Evolutionary conservation across 1,284 basidiomycete species (phyloP).

Genomic region (Taiwanofungus camphoratus): DNA sequence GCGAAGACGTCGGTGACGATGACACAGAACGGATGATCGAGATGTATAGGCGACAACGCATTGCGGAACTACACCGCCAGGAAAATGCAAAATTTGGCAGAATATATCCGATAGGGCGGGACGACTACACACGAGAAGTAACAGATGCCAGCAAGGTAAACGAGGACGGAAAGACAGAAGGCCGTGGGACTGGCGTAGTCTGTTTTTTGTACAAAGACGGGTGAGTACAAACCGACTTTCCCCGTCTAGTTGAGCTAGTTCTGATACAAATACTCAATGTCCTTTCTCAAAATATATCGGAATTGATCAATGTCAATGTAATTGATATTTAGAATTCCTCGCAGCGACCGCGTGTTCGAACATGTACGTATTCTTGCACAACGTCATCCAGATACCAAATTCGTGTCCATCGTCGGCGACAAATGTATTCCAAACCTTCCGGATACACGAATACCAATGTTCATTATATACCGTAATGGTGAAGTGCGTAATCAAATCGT

Average conservation of each 20-base stretch:
- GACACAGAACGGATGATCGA: constrained; percentile 78
- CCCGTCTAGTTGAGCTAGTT: no score
- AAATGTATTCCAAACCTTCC: constrained; percentile 97
- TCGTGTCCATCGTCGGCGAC: constrained; percentile 92
- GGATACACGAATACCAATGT: constrained; percentile 86
- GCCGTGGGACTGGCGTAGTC: constrained; percentile 78
- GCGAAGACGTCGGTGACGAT: constrained; percentile 64
- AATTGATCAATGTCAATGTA: no score
- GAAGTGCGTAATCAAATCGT: constrained; percentile 85
- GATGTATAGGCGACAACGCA: constrained; percentile 58
- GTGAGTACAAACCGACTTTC: constrained; percentile 49
- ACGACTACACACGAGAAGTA: constrained; percentile 93
- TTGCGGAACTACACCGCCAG: constrained; percentile 58
- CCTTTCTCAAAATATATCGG: no score
- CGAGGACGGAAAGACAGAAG: constrained; percentile 60
- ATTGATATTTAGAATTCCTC: constrained; percentile 51
- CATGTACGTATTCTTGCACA: constrained; percentile 74
- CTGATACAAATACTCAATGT: no score
- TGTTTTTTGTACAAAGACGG: constrained; percentile 89
- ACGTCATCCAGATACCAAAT: constrained; percentile 88
- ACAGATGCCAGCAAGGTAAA: constrained; percentile 84
- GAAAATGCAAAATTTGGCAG: constrained; percentile 76
- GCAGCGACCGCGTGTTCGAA: constrained; percentile 71
- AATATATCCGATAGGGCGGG: constrained; percentile 85
- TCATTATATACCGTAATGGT: constrained; percentile 90